Evolutionary conservation across 1,139 yeast species (phyloP), one percentile per base, ranked within the genome.

Genomic region (Yamadazyma triangularis): DNA sequence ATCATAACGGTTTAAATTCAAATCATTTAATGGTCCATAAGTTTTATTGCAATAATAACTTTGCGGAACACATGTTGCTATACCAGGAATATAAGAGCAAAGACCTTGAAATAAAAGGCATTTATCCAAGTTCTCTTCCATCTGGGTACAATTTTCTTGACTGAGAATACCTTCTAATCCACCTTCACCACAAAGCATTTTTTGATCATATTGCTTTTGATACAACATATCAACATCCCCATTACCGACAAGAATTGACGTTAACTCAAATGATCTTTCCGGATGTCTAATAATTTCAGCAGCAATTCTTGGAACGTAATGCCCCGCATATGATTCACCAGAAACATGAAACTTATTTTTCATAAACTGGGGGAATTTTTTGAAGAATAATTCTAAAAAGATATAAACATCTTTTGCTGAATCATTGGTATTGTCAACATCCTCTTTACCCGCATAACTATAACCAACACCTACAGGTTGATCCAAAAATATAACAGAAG

Each of bases 321-420:
- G 97, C 40, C 98, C 98, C 33, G 95, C 98, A 56, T 91, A 91
- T n/a, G 96, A 86, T 64, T 91, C 97, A 48, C 97, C 98, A 28
- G 97, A 94, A 60, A 91, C 87, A 61, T 89, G 97, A 81, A 91
- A 88, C 32, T 75, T 78, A 38, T 74, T 69, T 23, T 73, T 60
- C 29, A 71, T 59, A 63, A 83, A 87, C 61, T 89, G 77, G 26
- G 96, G 95, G 75, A 88, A 91, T 56, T 85, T 86, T 58, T 83
- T 74, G 72, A 84, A 91, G 69, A 91, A 91, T 53, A 89, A 73
- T 53, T 84, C 82, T 59, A 91, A 72, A 62, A 91, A 89, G 1
- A 95, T 95, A 47, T 86, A 86, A 21, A 88, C 95, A 54, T 91
- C 97, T 57, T 82, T 71, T 45, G 95, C 95, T 15, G 97, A 97